Base-by-base conservation (phyloP, 2,329 filamentous ascomycete genomes). In the Ophiosphaerella herpotricha region DNA sequence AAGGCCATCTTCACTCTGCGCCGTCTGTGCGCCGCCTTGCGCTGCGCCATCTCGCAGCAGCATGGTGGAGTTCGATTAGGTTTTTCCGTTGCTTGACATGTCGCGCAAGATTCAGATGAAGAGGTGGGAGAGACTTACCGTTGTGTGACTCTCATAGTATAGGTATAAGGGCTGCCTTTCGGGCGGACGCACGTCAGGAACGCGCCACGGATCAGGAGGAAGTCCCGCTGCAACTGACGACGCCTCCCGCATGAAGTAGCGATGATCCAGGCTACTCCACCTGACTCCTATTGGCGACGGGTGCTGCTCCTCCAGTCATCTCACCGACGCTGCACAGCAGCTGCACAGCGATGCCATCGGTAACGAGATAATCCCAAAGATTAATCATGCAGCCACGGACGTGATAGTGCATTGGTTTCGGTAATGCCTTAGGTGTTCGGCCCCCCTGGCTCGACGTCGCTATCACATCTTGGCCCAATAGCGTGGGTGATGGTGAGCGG, bases 381-480 rank as follows among this genome's bases (percentile, higher is more conserved):
- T 60, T 46, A 60, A 61, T 47, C 57, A 62, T 63, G 60, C 61
- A 59, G 58, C 52, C 58, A 57, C 44, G 52, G 54, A 56, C 50
- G 62, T 61, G 63, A 70, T 66, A 54, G 57, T 58, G 59, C 52
- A 50, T 52, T 62, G 52, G 57, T 52, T 61, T 57, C 53, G 60
- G 63, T 55, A 52, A 45, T 56, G 45, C 58, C 50, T 51, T 46
- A 59, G 26, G 9, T 29, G 7, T 63, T 47, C 26, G 58, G 57
- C 12, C 37, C 58, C 64, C 64, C 52, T 54, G 60, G 26, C 63
- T 50, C 46, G 47, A 52, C 57, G 45, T 64, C 59, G 57, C 50
- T 64, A 71, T 73, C 70, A 73, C 68, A 67, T 50, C 66, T 70
- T 71, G 67, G 67, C 66, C 65, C 70, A 72, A 73, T 73, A 71